Evolutionary conservation across 768 basidiomycete genomes (phyloP).

Genomic region (Hydnum rufescens): DNA sequence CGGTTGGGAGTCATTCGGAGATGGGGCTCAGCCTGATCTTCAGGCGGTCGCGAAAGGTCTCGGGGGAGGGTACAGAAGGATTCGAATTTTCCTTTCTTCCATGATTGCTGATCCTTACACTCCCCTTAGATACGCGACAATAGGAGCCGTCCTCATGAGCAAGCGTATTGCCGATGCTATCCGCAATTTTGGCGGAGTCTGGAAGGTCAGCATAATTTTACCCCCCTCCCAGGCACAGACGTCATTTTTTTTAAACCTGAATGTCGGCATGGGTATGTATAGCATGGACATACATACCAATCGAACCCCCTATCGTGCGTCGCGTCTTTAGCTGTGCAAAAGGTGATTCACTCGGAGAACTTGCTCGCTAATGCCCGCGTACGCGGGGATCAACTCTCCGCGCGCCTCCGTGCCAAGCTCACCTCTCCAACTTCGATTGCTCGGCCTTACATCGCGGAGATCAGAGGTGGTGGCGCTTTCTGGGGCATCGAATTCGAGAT

Average conservation of each 20-base stretch:
- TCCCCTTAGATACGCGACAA: constrained; percentile 43
- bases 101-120: background rate
- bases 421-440: constrained; percentile 34
- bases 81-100: background rate
- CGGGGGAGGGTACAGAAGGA: constrained; percentile 53
- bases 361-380: constrained; percentile 42
- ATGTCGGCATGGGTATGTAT: background rate
- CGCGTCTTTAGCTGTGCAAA: constrained; percentile 64
- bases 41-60: constrained; percentile 82
- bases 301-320: constrained; percentile 59
- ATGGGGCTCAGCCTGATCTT: constrained; percentile 59
- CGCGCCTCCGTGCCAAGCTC: constrained; percentile 35
- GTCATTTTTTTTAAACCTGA: no score
- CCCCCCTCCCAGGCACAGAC: background rate
- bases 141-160: constrained; percentile 65
- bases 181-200: constrained; percentile 42
- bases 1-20: constrained; percentile 69
- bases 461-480: constrained; percentile 69
- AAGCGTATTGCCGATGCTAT: constrained; percentile 52
- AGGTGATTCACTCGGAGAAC: constrained; percentile 46
- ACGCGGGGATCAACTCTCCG: constrained; percentile 39
- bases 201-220: constrained; percentile 23
- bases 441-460: constrained; percentile 51
- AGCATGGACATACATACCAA: constrained; percentile 73
- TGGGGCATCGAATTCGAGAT: constrained; percentile 76